A percentile compares a stretch with the other conserved stretches of the same genome.
Conservation (phyloP, 1,284 basidiomycete genomes). For the Ustilago curta region DNA sequence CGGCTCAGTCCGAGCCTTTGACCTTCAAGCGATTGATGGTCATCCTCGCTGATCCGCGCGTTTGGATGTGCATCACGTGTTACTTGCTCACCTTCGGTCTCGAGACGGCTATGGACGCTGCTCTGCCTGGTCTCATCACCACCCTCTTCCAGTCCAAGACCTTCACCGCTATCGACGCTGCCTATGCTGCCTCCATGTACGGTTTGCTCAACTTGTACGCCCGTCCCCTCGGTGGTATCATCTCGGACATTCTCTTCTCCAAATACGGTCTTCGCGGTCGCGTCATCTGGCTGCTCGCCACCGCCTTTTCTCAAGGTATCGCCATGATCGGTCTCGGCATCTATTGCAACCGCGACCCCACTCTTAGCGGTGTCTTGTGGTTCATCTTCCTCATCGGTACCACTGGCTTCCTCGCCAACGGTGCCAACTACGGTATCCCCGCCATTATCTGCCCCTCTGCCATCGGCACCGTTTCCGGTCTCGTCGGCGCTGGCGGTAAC, state of each 20-base stretch:
- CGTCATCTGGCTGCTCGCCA: conserved; percentile 73
- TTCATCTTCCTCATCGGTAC: conserved; percentile 62
- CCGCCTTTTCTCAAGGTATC: conserved; percentile 73
- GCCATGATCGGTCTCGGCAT: conserved; percentile 72
- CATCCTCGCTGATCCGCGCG: conserved; percentile 73
- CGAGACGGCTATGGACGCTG: conserved; percentile 75
- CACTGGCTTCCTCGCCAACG: conserved; percentile 62
- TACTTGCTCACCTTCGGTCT: conserved; percentile 74
- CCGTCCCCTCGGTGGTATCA: conserved; percentile 74
- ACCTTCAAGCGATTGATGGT: conserved; percentile 70
- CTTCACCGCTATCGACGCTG: conserved; percentile 74
- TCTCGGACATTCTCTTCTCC: conserved; percentile 73
- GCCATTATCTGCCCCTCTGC: conserved; percentile 56
- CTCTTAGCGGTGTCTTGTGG: conserved; percentile 53
- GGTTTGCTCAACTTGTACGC: conserved; percentile 75
- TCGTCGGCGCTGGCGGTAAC: conserved; percentile 59
- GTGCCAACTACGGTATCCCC: conserved; percentile 59
- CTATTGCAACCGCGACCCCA: conserved; percentile 71
- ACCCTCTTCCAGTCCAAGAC: conserved; percentile 68
- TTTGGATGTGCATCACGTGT: conserved; percentile 75
- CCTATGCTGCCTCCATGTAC: conserved; percentile 71
- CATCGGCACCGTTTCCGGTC: conserved; percentile 59
- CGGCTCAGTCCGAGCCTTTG: conserved; percentile 74
- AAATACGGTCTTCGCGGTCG: conserved; percentile 73
- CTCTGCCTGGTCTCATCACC: conserved; percentile 73